These are phyloP conservation scores for Aspergillus caelatus DNA, from an alignment of 2,329 filamentous ascomycete genomes.

Conservation along the genomic window DNA sequence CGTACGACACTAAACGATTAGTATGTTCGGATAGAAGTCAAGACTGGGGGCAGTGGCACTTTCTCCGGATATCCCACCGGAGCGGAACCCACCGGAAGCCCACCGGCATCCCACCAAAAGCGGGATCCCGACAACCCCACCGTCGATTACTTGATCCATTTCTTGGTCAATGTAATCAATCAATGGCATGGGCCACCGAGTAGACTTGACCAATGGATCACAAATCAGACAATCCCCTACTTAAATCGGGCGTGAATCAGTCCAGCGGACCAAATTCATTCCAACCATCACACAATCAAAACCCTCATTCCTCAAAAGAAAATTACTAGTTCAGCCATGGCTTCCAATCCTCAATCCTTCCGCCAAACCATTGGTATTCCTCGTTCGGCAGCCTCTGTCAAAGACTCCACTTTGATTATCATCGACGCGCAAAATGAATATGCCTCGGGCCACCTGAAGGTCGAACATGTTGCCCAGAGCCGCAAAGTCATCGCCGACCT, in stretches of 20 bases:
- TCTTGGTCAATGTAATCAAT: too few relatives aligned
- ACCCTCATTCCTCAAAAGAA: neutral
- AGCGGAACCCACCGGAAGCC: slow-evolving; percentile 2
- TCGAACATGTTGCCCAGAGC: slow-evolving; percentile 56
- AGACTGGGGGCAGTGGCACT: neutral
- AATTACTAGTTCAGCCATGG: neutral
- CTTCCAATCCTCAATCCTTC: slow-evolving; percentile 38
- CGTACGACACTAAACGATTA: neutral
- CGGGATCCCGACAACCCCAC: neutral
- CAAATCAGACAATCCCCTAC: neutral
- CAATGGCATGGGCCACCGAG: too few relatives aligned
- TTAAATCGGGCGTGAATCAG: too few relatives aligned
- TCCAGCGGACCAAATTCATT: neutral
- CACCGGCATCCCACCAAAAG: neutral
- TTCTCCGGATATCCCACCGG: neutral
- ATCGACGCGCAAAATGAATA: slow-evolving; percentile 75
- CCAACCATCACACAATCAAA: neutral
- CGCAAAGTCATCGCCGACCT: slow-evolving; percentile 61
- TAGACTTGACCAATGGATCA: too few relatives aligned
- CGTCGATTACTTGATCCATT: neutral
- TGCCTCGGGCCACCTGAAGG: slow-evolving; percentile 56
- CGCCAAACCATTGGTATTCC: slow-evolving; percentile 58
- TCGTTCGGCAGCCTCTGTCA: slow-evolving; percentile 58
- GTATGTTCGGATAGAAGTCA: neutral
- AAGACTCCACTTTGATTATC: slow-evolving; percentile 66